Evolutionary conservation across 202 grass and related monocot species (phyloP).

Genomic region (Panicum virgatum): DNA sequence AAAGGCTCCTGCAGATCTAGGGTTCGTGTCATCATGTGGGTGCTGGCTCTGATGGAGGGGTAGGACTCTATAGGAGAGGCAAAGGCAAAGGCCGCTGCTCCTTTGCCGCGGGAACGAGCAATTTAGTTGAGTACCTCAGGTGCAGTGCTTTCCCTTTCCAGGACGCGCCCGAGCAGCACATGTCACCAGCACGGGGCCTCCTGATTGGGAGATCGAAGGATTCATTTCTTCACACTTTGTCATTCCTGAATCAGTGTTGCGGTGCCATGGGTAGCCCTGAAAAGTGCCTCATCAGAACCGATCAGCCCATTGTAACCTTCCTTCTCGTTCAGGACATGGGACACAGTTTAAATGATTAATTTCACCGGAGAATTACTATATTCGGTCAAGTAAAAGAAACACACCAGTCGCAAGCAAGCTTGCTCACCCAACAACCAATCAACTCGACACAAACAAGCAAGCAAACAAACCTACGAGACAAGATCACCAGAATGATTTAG

Average conservation of each 20-base stretch:
- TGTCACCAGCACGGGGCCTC: not conserved
- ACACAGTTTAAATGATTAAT: no score
- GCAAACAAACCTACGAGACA: not conserved
- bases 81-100: not conserved
- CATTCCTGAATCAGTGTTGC: not conserved
- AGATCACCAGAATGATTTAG: not conserved
- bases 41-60: not conserved
- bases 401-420: not conserved
- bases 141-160: not conserved
- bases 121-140: not conserved
- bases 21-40: not conserved
- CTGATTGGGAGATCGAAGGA: not conserved
- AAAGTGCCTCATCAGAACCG: not conserved
- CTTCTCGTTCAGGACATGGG: not conserved
- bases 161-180: not conserved
- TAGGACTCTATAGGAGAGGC: not conserved
- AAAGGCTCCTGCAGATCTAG: not conserved
- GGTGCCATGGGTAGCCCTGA: not conserved
- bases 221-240: not conserved
- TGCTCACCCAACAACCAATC: not conserved
- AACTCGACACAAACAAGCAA: not conserved
- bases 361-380: not conserved
- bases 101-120: not conserved
- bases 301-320: not conserved
- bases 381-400: not conserved